Percentiles rank a stretch among this genome's conserved stretches.
Evolutionary conservation across 116 monocot species (phyloP).

Genomic region (Trichopus zeylanicus): DNA sequence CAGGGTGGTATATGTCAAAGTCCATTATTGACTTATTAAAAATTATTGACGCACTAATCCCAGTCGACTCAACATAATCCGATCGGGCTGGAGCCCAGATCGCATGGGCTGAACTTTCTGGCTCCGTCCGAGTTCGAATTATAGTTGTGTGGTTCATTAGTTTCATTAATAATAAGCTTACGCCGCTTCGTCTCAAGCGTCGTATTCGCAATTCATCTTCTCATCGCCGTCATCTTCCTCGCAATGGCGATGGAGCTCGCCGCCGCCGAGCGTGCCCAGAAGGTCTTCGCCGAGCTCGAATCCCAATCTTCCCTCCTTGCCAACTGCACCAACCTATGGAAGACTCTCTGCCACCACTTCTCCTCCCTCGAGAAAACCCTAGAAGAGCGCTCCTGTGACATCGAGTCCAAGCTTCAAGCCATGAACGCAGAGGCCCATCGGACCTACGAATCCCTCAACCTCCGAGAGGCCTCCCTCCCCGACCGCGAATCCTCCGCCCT

Average conservation of each 20-base stretch:
- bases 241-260: constrained; percentile 20
- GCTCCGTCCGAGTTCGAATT: too few species aligned
- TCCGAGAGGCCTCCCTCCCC: constrained; percentile 35
- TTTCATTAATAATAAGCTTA: too few species aligned
- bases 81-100: too few species aligned
- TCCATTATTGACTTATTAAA: too few species aligned
- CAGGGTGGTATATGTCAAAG: too few species aligned
- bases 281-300: constrained; percentile 27
- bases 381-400: constrained; percentile 22
- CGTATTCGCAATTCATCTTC: too few species aligned
- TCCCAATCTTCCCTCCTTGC: constrained; percentile 27
- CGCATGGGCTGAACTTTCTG: too few species aligned
- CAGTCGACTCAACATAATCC: too few species aligned
- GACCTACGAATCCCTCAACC: constrained; percentile 21
- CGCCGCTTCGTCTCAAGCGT: too few species aligned
- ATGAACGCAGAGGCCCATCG: constrained; percentile 22
- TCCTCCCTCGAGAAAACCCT: constrained; percentile 34
- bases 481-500: constrained; percentile 25
- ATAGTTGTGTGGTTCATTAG: too few species aligned
- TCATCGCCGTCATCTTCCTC: not conserved
- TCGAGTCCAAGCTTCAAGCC: constrained; percentile 29
- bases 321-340: constrained; percentile 20
- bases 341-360: constrained; percentile 32
- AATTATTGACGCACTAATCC: too few species aligned
- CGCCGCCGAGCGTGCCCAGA: constrained; percentile 18